Evolutionary conservation across 148 eudicot genomes (phyloP), one percentile per base, ranked within the genome.

Genomic region (Nepenthes mirabilis): DNA sequence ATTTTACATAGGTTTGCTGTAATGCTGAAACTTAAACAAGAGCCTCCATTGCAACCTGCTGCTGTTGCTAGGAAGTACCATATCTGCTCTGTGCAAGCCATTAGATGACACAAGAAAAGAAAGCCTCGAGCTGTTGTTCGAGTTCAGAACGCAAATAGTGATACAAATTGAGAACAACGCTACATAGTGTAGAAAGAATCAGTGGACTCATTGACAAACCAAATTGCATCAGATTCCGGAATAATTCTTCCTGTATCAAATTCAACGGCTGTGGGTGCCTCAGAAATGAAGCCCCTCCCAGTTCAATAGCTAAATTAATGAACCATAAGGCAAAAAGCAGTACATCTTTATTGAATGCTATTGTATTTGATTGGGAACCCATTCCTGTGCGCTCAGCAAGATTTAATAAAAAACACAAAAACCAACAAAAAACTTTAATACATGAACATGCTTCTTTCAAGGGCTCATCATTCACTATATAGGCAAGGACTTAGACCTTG

Each of bases 31-130:
- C n/a, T n/a, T n/a, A n/a, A n/a, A n/a, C n/a, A 72, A 91, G 88
- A 58, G 98, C 84, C 71, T 91, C 98, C 98, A 91, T 85, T 59
- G 91, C 96, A 74, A 85, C 98, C 73, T 91, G 96, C 76, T 91
- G 90, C 70, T 83, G 98, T 70, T 83, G 98, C 68, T 88, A 88
- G 56, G 88, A 83, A 71, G 91, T 88, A 62, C 94, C 96, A 69
- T 83, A 78, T 79, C 84, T 79, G 74, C 86, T 91, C 65, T 83
- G 86, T 55, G 96, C 88, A 55, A 85, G 76, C 71, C 94, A 80
- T 75, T 88, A 69, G 60, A 91, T 68, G 74, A 91, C 91, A 73
- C 82, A 81, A 52, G 90, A 68, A 70, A 91, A 79, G 71, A 91
- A 91, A 62, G 98, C 94, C 77, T 91, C 96, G 34, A 91, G 74